Percentiles rank a stretch among this genome's conserved stretches.
phyloP scores from a whole-genome alignment of 352 stramenopile species.

The Globisporangium acanthophoron region DNA sequence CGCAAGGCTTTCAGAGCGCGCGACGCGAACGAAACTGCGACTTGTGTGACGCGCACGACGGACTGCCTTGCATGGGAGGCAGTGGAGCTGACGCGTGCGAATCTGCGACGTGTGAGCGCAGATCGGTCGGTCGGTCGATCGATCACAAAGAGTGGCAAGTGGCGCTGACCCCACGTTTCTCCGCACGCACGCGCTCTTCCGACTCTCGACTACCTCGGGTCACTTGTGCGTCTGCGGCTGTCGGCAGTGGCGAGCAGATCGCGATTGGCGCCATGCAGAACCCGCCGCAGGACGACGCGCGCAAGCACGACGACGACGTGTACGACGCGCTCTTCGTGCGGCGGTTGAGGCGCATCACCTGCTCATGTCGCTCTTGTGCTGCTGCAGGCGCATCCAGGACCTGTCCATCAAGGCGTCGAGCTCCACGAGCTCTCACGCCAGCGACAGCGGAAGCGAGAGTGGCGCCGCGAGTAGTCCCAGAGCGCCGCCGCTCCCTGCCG shows the following conservation, averaged over 20 bases:
- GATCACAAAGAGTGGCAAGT: background rate
- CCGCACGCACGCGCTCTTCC: no score
- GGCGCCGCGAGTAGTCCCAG: background rate
- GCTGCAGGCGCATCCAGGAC: conserved; percentile 26
- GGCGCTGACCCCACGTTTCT: background rate
- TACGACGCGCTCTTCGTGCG: background rate
- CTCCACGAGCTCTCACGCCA: background rate
- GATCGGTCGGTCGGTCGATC: background rate
- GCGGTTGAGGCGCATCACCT: background rate
- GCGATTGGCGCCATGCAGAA: conserved; percentile 1
- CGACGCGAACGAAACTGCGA: conserved; percentile 1
- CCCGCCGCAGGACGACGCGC: background rate
- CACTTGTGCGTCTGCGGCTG: no score
- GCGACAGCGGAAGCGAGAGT: background rate
- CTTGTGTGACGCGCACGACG: background rate
- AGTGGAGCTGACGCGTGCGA: background rate
- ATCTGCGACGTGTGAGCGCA: background rate
- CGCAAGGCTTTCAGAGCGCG: background rate
- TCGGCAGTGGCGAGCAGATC: background rate
- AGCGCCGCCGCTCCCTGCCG: background rate
- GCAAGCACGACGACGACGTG: background rate
- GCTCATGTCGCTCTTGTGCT: background rate
- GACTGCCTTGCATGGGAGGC: no score
- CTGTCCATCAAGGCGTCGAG: conserved; percentile 20
- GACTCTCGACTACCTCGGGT: no score